Evolutionary conservation across 371 early-diverging fungal genomes (phyloP).

Genomic region (Mortierella sp.): DNA sequence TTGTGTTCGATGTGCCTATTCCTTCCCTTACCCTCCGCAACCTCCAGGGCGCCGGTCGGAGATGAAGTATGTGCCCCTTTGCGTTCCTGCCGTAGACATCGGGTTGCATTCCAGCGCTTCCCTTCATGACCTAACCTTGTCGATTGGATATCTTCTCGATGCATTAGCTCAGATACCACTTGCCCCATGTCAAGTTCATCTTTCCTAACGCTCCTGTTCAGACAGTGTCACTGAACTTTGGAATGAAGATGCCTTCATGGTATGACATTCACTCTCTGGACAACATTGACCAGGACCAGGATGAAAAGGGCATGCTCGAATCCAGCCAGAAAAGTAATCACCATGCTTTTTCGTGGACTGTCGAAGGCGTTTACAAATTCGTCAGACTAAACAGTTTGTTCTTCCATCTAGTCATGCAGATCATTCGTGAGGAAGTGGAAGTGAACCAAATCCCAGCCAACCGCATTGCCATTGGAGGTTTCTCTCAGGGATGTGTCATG

Average conservation of each 20-base stretch:
- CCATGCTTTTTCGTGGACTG: neutral
- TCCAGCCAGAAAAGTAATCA: constrained; percentile 67
- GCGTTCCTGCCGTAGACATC: no score
- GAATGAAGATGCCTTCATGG: constrained; percentile 88
- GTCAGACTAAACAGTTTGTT: neutral
- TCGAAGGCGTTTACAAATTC: neutral
- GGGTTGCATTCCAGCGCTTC: no score
- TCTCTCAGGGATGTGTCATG: constrained; percentile 93
- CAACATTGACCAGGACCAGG: constrained; percentile 68
- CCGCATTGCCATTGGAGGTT: constrained; percentile 93
- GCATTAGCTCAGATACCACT: constrained; percentile 29
- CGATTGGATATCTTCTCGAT: no score
- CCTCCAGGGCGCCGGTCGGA: constrained; percentile 20
- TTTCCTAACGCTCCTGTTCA: constrained; percentile 87
- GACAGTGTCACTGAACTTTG: constrained; percentile 88
- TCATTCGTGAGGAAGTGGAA: constrained; percentile 84
- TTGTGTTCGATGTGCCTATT: neutral
- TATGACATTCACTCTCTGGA: constrained; percentile 79
- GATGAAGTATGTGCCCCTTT: constrained; percentile 14
- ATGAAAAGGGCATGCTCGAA: constrained; percentile 79
- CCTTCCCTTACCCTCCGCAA: constrained; percentile 3
- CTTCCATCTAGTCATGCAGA: constrained; percentile 63
- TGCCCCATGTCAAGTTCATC: constrained; percentile 88
- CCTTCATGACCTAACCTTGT: no score
- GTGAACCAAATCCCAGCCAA: constrained; percentile 78